These are phyloP conservation scores for Allium cepa DNA, from an alignment of 106 monocot species.

Conservation along the genomic window DNA sequence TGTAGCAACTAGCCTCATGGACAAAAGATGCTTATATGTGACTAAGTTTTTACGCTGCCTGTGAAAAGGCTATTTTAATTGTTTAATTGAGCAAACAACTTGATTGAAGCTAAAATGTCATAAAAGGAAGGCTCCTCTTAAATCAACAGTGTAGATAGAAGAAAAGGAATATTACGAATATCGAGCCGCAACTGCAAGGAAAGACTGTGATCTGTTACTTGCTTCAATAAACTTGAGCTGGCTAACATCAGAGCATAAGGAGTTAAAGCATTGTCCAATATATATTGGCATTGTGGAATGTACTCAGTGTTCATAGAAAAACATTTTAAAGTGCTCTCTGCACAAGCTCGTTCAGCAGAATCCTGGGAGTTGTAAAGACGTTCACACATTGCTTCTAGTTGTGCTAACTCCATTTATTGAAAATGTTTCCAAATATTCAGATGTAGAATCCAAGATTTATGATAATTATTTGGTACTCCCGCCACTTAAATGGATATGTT, in stretches of 20 bases:
- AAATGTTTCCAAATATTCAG: slow-evolving; percentile 35
- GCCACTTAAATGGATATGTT: slow-evolving; percentile 28
- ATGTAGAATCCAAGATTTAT: slow-evolving; percentile 41
- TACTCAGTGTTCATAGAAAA: slow-evolving; percentile 93
- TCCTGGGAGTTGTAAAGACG: slow-evolving; percentile 97
- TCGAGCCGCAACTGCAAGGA: slow-evolving; percentile 91
- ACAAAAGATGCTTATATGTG: no score
- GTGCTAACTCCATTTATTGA: slow-evolving; percentile 84
- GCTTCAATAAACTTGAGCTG: slow-evolving; percentile 96
- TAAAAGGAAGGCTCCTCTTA: not conserved
- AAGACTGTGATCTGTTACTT: slow-evolving; percentile 93
- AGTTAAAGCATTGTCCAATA: slow-evolving; percentile 96
- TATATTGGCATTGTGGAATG: slow-evolving; percentile 95
- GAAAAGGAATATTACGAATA: slow-evolving; percentile 77
- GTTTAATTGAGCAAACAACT: not conserved
- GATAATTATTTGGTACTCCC: slow-evolving; percentile 30
- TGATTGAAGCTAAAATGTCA: no score
- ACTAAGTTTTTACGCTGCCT: no score
- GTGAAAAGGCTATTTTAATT: not conserved
- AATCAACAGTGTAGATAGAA: not conserved
- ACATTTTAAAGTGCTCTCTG: slow-evolving; percentile 90
- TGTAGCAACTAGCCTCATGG: no score
- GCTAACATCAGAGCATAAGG: slow-evolving; percentile 99
- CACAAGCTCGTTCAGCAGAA: slow-evolving; percentile 87
- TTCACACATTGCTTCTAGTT: slow-evolving; percentile 92